Base-by-base conservation (phyloP, 345 rosid genomes). In the Brassica cretica region DNA sequence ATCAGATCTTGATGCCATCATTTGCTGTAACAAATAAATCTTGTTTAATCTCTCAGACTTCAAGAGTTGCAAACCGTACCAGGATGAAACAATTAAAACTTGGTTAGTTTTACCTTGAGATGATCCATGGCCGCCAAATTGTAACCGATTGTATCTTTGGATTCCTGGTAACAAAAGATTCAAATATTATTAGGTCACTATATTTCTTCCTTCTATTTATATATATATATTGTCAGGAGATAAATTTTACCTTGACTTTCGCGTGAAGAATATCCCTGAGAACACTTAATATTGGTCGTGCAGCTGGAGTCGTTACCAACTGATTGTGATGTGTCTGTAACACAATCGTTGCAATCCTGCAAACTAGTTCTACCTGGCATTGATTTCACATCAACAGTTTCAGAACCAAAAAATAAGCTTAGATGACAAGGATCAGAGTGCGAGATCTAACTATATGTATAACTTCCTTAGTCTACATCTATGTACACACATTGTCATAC, bases 101-200 rank as follows among this genome's bases (percentile, higher is more conserved):
- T 51, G 1, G 59, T 58, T 14, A 12, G 59, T 56, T 6, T 6
- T 70, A 95, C 98, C 94, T 86, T 90, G 11, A 93, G 81, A 88
- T 96, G 99, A 86, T 96, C 93, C 97, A 91, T 89, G 59, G 93
- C 98, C 0, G 99, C 97, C 78, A 96, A 91, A 75, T 93, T 96
- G 84, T 89, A 93, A 44, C 97, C 96, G 46, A 93, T 78, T 14
- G 87, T 93, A 82, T 93, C 99, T 79, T 91, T 96, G 84, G 85
- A 85, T 80, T 86, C 97, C 98, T 93, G 88, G 64, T 14, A 75
- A 74, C 12, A 87, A 87, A 33, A 29, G 24, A 70, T 64, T 33
- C 46, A 70, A 24, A 62, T n/a, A 53, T 9, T 53, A 46, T 2
- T 15, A 33, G 37, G 7, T 33, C 2, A 33, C 37, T 33, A 33